Evolutionary conservation across 768 basidiomycete genomes (phyloP).

Genomic region (Mrakia gelida): DNA sequence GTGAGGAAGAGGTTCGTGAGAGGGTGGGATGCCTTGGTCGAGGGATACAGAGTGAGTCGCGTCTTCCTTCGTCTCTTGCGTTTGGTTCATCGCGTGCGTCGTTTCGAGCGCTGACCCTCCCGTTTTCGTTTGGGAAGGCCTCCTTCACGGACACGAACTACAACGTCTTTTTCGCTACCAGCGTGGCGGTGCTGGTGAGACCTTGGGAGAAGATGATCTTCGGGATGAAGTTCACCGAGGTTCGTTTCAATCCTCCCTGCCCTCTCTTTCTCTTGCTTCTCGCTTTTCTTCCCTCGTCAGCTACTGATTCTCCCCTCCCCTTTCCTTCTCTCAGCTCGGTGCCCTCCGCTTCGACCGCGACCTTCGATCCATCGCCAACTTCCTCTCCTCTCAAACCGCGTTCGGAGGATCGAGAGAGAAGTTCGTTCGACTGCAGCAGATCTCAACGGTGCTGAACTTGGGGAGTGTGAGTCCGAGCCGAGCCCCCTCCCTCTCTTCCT

Average conservation of each 20-base stretch:
- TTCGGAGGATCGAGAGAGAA: conserved; percentile 82
- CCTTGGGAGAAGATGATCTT: conserved; percentile 91
- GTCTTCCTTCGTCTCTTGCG: too few species aligned
- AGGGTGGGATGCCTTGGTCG: conserved; percentile 77
- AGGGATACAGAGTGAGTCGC: conserved; percentile 74
- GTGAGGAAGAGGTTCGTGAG: conserved; percentile 86
- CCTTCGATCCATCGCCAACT: conserved; percentile 72
- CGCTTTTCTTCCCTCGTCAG: neutral
- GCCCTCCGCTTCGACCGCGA: conserved; percentile 94
- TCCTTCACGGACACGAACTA: conserved; percentile 84
- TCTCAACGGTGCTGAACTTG: conserved; percentile 83
- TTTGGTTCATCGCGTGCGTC: too few species aligned
- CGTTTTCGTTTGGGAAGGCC: conserved; percentile 58
- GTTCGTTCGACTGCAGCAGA: conserved; percentile 85
- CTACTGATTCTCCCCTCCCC: conserved; percentile 7
- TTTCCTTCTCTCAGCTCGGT: conserved; percentile 63
- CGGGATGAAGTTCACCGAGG: conserved; percentile 81
- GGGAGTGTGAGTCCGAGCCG: conserved; percentile 57
- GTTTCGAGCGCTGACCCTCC: too few species aligned
- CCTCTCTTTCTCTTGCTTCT: too few species aligned
- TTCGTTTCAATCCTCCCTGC: too few species aligned
- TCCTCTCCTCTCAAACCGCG: conserved; percentile 78
- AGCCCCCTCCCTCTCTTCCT: neutral
- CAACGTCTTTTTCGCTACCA: conserved; percentile 75
- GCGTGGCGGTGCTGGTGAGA: conserved; percentile 79